Evolutionary conservation across 2,329 filamentous ascomycete genomes (phyloP), one percentile per base, ranked within the genome.

Genomic region (Verticillium zaregamsianum): DNA sequence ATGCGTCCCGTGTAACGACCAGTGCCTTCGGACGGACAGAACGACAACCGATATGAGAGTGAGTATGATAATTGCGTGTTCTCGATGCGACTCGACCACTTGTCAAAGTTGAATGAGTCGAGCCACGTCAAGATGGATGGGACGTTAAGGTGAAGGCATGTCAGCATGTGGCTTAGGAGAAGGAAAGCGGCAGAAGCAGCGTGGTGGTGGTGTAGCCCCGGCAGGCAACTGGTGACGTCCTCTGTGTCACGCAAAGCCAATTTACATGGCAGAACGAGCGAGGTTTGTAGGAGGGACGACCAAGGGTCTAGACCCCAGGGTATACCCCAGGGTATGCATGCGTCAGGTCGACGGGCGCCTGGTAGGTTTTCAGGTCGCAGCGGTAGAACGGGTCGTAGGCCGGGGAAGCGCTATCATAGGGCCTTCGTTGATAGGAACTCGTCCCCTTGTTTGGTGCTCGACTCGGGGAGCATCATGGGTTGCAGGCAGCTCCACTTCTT

Each of bases 101-200:
- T 35, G 45, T 52, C 20, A 20, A 28, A 52, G 45, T 52, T 58
- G 39, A 45, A 57, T 32, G 5, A 49, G 52, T 6, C n/a, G 37
- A 63, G 59, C 59, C 52, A 57, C 63, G 61, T 58, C 59, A 61
- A 37, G 39, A 8, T n/a, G 57, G 40, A 15, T 39, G 40, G 15
- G 49, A 61, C 57, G 40, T 20, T 23, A 55, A 32, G 37, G 33
- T 31, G 25, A 25, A 57, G 25, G 55, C 15, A 58, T 23, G 23
- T 49, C 31, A 49, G 55, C 35, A 31, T 39, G 40, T 20, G 55
- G 33, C 31, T 33, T 37, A 4, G 28, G 14, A 57, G 15, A 37
- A 32, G 55, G 17, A 37, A 57, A 15, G 28, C 20, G 35, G 33
- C 39, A 33, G 23, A 60, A 35, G 57, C 15, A 61, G 37, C 33